Evolutionary conservation across 768 basidiomycete genomes (phyloP), one percentile per base, ranked within the genome.

Genomic region (Cytidiella melzeri): DNA sequence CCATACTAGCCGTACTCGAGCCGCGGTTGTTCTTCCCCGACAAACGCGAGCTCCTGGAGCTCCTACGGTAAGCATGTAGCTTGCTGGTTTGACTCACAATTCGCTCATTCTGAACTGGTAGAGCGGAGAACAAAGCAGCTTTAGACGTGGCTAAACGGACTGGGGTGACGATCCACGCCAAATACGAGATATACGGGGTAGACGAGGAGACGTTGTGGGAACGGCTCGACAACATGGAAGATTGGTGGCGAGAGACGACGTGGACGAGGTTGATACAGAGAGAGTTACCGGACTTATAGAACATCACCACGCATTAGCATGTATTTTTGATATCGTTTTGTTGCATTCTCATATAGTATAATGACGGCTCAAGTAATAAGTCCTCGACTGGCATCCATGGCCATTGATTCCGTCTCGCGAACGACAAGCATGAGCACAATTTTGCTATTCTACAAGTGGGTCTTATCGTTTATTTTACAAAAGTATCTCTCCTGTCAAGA

Each of bases 201-300:
- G 83, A 87, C 48, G 92, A 94, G 64, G 90, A 93, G 61, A 77
- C 78, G 1, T 65, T 95, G 12, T 94, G 92, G 84, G 86, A 86
- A 36, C 75, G 83, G 38, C 83, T 95, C 28, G 78, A 85, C 54
- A 72, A 73, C 45, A 87, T 92, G 84, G 81, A 86, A 18, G 89
- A 91, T 36, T 91, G 88, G 90, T 94, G 92, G 92, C 90, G 81
- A 61, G 89, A 92, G 60, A 87, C 81, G 53, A 94, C 91, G 43
- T 95, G 91, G 90, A 80, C 73, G 34, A 72, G 92, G 51, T 67
- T 94, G 47, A 79, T 90, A 58, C 81, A 84, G 55, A 73, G 92
- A 62, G 91, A 94, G 65, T 66, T 93, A 47, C 91, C 91, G n/a
- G 92, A 93, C 67, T 45, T 78, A 57, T 72, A n/a, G n/a, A 58